A percentile compares a stretch with the other conserved stretches of the same genome.
phyloP scores from a whole-genome alignment of 2,329 filamentous ascomycete species.

The Chaetomium sp. region DNA sequence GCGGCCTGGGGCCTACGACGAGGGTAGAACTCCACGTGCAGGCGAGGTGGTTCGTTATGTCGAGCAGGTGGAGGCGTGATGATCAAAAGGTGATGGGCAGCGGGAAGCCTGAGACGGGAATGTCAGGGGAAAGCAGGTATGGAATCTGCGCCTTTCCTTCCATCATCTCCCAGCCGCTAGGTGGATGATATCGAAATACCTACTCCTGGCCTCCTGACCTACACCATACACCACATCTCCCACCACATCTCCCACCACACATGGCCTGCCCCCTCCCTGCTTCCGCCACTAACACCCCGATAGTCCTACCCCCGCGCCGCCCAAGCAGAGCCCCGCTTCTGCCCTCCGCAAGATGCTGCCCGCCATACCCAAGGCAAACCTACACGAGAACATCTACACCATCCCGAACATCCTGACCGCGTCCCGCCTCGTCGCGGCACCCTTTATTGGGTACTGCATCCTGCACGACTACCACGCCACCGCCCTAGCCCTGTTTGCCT shows the following conservation, averaged over 20 bases:
- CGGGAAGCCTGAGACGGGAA: neutral
- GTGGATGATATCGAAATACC: neutral
- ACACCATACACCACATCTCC: too few relatives aligned
- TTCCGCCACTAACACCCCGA: neutral
- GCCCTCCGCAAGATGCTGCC: conserved; percentile 38
- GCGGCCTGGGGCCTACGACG: neutral
- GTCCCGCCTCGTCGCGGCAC: conserved; percentile 79
- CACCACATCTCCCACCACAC: neutral
- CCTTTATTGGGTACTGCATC: conserved; percentile 84
- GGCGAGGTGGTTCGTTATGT: conserved; percentile 15
- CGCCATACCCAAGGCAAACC: conserved; percentile 37
- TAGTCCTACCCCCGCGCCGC: neutral
- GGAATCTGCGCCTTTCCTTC: neutral
- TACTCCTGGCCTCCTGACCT: neutral
- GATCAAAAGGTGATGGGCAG: neutral
- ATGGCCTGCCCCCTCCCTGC: neutral
- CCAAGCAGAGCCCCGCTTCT: conserved; percentile 12
- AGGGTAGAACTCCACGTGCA: neutral
- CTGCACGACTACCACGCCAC: conserved; percentile 77
- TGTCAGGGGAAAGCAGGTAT: conserved; percentile 18
- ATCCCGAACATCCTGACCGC: conserved; percentile 93
- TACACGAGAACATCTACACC: conserved; percentile 92
- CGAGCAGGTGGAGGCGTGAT: conserved; percentile 4
- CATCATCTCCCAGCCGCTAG: neutral
- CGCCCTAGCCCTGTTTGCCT: conserved; percentile 84